Evolutionary conservation across 345 rosid species (phyloP).

Genomic region (Viola odorata): DNA sequence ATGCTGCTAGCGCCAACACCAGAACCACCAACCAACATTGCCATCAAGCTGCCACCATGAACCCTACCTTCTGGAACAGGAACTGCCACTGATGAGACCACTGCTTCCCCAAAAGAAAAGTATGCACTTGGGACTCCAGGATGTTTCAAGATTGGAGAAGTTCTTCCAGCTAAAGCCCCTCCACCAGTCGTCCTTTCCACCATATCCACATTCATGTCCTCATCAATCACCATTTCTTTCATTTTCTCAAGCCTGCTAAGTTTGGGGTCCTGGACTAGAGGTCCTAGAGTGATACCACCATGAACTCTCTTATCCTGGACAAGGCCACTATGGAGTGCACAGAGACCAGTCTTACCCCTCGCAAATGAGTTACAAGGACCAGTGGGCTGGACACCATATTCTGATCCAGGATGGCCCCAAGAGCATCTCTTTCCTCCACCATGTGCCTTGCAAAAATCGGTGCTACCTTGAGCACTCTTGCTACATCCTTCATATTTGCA

Average conservation of each 20-base stretch:
- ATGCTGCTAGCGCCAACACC: constrained; percentile 32
- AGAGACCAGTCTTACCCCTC: constrained; percentile 82
- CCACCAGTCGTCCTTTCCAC: constrained; percentile 24
- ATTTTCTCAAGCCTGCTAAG: constrained; percentile 39
- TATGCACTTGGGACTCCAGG: constrained; percentile 19
- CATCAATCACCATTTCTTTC: constrained; percentile 39
- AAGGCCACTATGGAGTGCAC: constrained; percentile 72
- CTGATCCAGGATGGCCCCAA: constrained; percentile 88
- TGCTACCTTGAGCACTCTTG: constrained; percentile 98
- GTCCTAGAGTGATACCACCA: constrained; percentile 62
- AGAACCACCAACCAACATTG: constrained; percentile 52
- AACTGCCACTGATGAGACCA: constrained; percentile 20
- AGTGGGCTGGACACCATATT: constrained; percentile 40
- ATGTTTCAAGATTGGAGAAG: constrained; percentile 35
- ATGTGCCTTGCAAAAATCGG: constrained; percentile 94
- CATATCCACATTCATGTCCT: constrained; percentile 55
- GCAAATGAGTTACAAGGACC: constrained; percentile 86
- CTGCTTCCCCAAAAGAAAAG: constrained; percentile 23
- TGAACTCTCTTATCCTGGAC: constrained; percentile 83
- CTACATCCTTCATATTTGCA: constrained; percentile 81
- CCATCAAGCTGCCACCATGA: constrained; percentile 89
- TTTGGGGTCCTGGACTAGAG: constrained; percentile 48
- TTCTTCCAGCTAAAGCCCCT: constrained; percentile 28
- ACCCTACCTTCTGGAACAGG: constrained; percentile 86
- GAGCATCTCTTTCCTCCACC: constrained; percentile 96